These are phyloP conservation scores for Epithemia pelagica DNA, from an alignment of 108 stramenopile genomes.

Conservation along the genomic window DNA sequence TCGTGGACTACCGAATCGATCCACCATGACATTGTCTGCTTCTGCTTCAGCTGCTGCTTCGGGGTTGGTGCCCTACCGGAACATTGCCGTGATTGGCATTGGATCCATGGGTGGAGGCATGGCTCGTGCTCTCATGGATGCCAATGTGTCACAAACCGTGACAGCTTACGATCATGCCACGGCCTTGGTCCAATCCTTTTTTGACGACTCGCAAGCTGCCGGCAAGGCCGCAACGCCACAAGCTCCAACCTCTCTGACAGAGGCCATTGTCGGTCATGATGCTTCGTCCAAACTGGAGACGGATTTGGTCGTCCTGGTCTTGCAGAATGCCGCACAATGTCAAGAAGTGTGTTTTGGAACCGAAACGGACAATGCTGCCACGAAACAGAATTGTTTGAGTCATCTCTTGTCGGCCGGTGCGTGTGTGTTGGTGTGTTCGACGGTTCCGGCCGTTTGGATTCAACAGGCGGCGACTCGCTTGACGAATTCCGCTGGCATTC, in stretches of 20 bases:
- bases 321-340: conserved; percentile 71
- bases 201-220: conserved; percentile 26
- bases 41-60: no score
- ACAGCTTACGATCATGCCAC: conserved; percentile 41
- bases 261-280: conserved; percentile 21
- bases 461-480: conserved; percentile 27
- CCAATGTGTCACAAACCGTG: conserved; percentile 22
- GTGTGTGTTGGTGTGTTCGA: conserved; percentile 57
- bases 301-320: conserved; percentile 45
- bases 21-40: no score
- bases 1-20: no score
- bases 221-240: conserved; percentile 25
- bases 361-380: background rate
- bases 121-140: conserved; percentile 58
- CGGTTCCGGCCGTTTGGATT: conserved; percentile 61
- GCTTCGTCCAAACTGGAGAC: no score
- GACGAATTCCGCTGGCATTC: conserved; percentile 23
- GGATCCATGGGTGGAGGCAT: conserved; percentile 76
- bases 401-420: conserved; percentile 29
- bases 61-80: no score
- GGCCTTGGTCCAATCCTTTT: conserved; percentile 32
- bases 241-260: conserved; percentile 7
- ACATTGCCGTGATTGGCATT: conserved; percentile 14
- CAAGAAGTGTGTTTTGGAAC: conserved; percentile 45
- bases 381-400: conserved; percentile 15